Conservation (phyloP, 1,139 yeast genomes). For the Pneumocystis carinii region DNA sequence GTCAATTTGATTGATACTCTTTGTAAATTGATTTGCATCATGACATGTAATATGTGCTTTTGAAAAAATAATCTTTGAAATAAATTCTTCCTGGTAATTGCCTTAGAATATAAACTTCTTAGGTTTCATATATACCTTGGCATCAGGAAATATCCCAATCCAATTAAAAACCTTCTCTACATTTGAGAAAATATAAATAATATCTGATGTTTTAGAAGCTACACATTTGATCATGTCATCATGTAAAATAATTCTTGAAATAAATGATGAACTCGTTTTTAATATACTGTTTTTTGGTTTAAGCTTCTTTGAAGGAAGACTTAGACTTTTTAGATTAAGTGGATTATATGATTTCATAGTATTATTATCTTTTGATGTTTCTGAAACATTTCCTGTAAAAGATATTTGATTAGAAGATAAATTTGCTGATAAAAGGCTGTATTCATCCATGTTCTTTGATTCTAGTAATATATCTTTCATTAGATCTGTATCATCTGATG, state of each 20-base stretch:
- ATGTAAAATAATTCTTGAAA: constrained; percentile 27
- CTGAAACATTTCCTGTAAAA: neutral
- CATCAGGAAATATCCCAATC: constrained; percentile 21
- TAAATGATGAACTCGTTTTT: constrained; percentile 28
- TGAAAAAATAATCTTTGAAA: constrained; percentile 28
- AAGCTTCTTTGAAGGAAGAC: constrained; percentile 12
- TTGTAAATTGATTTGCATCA: constrained; percentile 25
- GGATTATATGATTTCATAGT: neutral
- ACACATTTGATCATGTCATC: constrained; percentile 24
- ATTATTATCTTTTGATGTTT: neutral
- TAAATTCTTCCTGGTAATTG: constrained; percentile 24
- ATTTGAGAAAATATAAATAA: constrained; percentile 23
- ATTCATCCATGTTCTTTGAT: neutral
- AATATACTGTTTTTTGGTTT: constrained; percentile 24
- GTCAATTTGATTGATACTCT: constrained; percentile 31
- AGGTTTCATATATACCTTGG: constrained; percentile 3
- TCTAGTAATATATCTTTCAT: neutral
- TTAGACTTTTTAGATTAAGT: neutral
- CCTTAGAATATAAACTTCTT: neutral
- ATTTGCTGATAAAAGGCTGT: neutral
- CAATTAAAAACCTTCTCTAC: constrained; percentile 26
- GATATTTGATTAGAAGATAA: neutral
- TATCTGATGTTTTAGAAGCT: constrained; percentile 21
- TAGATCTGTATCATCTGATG: constrained; percentile 1
- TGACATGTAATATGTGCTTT: constrained; percentile 30